Base-by-base conservation (phyloP, 306 rosid species). In the Rosa chinensis region DNA sequence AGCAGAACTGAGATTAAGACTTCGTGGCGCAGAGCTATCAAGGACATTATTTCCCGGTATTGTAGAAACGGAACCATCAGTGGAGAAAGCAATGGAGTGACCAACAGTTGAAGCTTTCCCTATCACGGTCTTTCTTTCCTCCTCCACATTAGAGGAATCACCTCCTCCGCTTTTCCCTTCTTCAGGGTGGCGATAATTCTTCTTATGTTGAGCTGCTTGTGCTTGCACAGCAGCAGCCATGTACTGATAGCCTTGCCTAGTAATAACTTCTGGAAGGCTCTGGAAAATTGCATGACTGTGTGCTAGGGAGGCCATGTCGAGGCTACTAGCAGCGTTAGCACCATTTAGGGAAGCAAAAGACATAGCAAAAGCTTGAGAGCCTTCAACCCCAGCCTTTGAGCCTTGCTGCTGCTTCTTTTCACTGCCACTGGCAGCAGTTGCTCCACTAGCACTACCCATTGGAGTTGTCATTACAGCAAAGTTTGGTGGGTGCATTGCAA, bases 71-170 rank as follows among this genome's bases (percentile, higher is more conserved):
- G 92, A 84, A 42, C 93, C 76, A 76, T 93, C 98, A 3, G 93
- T 70, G 42, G 97, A 84, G 76, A 96, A 96, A 59, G 96, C 93
- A 84, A 91, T 91, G 72, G 97, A 91, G 70, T 93, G 97, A 55
- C 94, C 97, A 18, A 70, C 82, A 23, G 90, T 78, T 40, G 89
- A 83, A 74, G 79, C 78, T 81, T 96, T 96, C 7, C 87, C 92
- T 0, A 85, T 79, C 66, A 85, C 70, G 11, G 82, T 64, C 78
- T 93, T 91, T 52, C 97, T 88, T 45, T 96, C 98, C 44, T 96
- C 99, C 14, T 90, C 98, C 23, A 75, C 72, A 77, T 85, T 89
- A 25, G 89, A 81, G 43, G 97, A 83, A 86, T 88, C 90, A 14
- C 82, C 87, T 11, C 78, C 88, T 3, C 82, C 85, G 11, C 78